Conservation (phyloP, 1,284 basidiomycete species). For the Cutaneotrichosporon spelunceum region DNA sequence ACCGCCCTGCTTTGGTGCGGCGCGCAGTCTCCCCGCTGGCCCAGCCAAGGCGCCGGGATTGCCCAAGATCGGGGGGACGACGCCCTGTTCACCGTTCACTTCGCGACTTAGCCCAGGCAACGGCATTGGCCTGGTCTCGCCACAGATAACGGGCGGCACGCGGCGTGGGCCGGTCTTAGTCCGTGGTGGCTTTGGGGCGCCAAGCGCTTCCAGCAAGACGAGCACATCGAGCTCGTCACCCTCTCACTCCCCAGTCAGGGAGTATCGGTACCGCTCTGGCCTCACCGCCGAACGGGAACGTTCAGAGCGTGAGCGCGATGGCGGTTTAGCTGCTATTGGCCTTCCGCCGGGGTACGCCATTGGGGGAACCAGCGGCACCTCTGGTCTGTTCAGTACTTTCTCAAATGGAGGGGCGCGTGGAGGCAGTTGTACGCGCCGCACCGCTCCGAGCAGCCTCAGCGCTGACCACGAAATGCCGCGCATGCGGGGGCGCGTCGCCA, state of each 20-base stretch:
- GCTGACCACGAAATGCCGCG: constrained; percentile 12
- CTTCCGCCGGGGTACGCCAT: constrained; percentile 2
- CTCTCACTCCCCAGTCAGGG: constrained; percentile 30
- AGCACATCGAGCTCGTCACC: constrained; percentile 22
- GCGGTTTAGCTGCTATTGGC: background rate
- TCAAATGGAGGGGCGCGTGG: background rate
- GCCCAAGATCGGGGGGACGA: background rate
- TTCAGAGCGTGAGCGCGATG: background rate
- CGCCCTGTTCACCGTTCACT: background rate
- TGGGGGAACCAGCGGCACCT: background rate
- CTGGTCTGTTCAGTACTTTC: constrained; percentile 1
- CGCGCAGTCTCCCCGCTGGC: constrained; percentile 3
- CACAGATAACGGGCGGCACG: constrained; percentile 37
- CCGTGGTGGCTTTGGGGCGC: constrained; percentile 46
- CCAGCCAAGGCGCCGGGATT: background rate
- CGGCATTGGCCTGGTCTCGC: constrained; percentile 23
- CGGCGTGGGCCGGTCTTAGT: constrained; percentile 47
- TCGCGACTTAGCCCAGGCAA: background rate
- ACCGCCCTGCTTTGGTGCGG: background rate
- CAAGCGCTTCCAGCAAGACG: constrained; percentile 15
- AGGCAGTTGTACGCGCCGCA: constrained; percentile 8
- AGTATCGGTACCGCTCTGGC: constrained; percentile 12
- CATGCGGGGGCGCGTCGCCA: background rate
- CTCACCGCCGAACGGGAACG: constrained; percentile 9
- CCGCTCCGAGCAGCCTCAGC: constrained; percentile 13